phyloP scores from a whole-genome alignment of 768 basidiomycete species.

The Boletus subcaerulescens region DNA sequence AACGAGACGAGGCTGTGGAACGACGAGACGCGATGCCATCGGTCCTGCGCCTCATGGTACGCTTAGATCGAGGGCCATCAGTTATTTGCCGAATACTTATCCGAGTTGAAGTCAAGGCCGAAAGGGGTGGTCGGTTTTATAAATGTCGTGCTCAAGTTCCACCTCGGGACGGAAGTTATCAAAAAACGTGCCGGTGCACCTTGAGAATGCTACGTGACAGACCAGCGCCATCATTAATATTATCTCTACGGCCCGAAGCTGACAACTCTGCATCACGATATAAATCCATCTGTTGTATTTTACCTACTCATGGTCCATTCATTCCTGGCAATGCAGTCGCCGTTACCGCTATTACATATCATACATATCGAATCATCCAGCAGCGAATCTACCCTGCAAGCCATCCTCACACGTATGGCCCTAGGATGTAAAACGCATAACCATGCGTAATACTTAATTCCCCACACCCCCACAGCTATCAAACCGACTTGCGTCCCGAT shows the following conservation, averaged over 20 bases:
- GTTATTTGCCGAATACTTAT: neutral
- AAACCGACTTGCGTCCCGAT: conserved; percentile 22
- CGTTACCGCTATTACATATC: conserved; percentile 18
- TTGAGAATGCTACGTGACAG: neutral
- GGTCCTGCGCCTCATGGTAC: neutral
- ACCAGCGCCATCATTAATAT: conserved; percentile 4
- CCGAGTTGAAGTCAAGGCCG: no score
- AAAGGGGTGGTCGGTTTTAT: no score
- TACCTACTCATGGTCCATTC: conserved; percentile 10
- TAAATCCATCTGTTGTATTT: neutral
- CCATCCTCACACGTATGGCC: conserved; percentile 3
- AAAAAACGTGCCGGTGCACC: neutral
- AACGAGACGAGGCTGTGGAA: neutral
- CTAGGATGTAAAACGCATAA: conserved; percentile 7
- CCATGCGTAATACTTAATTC: conserved; percentile 10
- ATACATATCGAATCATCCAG: conserved; percentile 14
- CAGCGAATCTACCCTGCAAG: neutral
- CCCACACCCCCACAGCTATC: conserved; percentile 13
- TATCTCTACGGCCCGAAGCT: neutral
- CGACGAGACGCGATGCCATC: neutral
- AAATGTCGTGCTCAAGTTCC: neutral
- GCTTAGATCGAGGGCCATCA: neutral
- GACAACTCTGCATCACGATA: neutral
- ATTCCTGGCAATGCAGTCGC: neutral
- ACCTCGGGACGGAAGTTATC: neutral